Conservation (phyloP, 257 asterid species). For the Nicotiana undulata region DNA sequence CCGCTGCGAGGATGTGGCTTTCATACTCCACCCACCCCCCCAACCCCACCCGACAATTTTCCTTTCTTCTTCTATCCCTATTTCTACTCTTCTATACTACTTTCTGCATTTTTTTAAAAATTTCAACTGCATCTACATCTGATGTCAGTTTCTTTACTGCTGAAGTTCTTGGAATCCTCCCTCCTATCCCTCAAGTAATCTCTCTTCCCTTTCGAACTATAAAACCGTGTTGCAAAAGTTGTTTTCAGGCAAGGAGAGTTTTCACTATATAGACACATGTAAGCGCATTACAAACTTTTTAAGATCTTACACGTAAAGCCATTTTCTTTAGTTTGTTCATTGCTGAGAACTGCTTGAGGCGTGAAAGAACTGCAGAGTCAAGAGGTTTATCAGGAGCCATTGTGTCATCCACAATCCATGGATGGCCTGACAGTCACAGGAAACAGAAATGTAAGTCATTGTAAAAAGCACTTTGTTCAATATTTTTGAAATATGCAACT, state of each 20-base stretch:
- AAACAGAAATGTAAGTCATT: not conserved
- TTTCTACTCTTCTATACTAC: not conserved
- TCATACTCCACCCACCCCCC: not conserved
- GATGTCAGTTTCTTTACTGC: not conserved
- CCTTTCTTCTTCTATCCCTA: not conserved
- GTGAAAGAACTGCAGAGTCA: slow-evolving; percentile 90
- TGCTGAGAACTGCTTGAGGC: slow-evolving; percentile 93
- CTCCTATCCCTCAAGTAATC: not conserved
- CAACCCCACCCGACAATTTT: not conserved
- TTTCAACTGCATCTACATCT: not conserved
- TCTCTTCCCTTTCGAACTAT: not conserved
- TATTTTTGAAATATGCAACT: not conserved
- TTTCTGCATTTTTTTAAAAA: not conserved
- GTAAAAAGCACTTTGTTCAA: not conserved
- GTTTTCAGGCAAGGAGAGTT: not conserved
- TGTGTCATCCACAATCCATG: slow-evolving; percentile 90
- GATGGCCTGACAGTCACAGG: slow-evolving; percentile 56
- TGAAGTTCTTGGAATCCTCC: not conserved
- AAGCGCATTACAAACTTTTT: slow-evolving; percentile 5
- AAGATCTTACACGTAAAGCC: slow-evolving; percentile 81
- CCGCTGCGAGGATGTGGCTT: not conserved
- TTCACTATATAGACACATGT: not conserved
- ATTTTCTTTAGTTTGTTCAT: slow-evolving; percentile 97
- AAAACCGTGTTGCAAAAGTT: not conserved
- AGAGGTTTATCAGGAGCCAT: slow-evolving; percentile 95